Conservation (phyloP, 2,329 filamentous ascomycete genomes). For the Colletotrichum lindemuthianum region DNA sequence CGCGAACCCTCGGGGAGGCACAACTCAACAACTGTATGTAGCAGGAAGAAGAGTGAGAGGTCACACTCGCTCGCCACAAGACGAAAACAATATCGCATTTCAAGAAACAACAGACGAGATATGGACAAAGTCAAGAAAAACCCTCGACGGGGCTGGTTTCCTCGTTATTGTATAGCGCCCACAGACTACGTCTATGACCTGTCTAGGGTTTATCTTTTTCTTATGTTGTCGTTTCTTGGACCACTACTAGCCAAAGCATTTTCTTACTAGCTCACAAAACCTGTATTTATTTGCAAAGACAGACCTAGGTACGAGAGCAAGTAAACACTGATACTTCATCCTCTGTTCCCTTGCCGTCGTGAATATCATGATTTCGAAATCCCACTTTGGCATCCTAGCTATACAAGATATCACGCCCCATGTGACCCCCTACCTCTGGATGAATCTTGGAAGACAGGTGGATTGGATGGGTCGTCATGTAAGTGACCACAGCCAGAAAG, state of each 20-base stretch:
- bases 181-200: slow-evolving; percentile 6
- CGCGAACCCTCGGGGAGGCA: not conserved
- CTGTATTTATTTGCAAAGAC: slow-evolving; percentile 22
- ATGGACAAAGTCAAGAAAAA: slow-evolving; percentile 11
- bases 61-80: not conserved
- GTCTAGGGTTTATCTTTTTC: slow-evolving; percentile 23
- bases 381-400: no score
- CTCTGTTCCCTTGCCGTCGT: no score
- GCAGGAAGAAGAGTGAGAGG: slow-evolving; percentile 19
- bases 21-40: slow-evolving; percentile 17
- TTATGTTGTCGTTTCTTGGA: slow-evolving; percentile 2
- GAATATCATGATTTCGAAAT: not conserved
- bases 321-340: slow-evolving; percentile 21
- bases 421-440: no score
- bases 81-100: slow-evolving; percentile 14
- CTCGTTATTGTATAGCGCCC: slow-evolving; percentile 9
- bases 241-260: not conserved
- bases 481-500: no score
- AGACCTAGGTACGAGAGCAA: slow-evolving; percentile 26
- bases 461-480: no score
- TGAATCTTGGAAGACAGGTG: no score
- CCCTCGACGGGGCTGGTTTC: slow-evolving; percentile 34
- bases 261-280: not conserved
- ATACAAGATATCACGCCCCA: no score
- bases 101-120: slow-evolving; percentile 16